phyloP scores from a whole-genome alignment of 805 yeast species.

The Metschnikowia aberdeeniae region DNA sequence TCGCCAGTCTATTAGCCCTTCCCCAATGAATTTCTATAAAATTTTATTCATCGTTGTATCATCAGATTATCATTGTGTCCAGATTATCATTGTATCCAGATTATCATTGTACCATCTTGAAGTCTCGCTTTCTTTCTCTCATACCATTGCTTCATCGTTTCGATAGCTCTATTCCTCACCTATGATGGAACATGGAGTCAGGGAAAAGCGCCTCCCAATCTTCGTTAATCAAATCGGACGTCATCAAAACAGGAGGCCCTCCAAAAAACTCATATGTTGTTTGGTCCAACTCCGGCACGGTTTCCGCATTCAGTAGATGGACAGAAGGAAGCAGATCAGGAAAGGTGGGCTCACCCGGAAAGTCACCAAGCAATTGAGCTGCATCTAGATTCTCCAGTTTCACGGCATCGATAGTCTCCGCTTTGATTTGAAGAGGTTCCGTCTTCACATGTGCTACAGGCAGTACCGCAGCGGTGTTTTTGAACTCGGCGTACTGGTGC shows the following conservation, averaged over 20 bases:
- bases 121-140: too few relatives aligned
- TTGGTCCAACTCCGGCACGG: conserved; percentile 15
- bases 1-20: too few relatives aligned
- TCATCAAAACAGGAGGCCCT: conserved; percentile 51
- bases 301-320: conserved; percentile 3
- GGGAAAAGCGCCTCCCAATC: conserved; percentile 51
- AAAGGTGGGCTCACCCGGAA: not conserved
- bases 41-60: too few relatives aligned
- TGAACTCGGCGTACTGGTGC: conserved; percentile 20
- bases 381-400: not conserved
- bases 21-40: too few relatives aligned
- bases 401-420: not conserved
- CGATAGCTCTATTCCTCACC: not conserved
- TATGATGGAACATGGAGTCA: conserved; percentile 34
- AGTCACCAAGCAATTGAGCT: not conserved
- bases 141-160: not conserved
- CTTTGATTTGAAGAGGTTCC: conserved; percentile 3
- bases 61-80: too few relatives aligned
- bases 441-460: not conserved
- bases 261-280: conserved; percentile 41
- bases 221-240: conserved; percentile 43
- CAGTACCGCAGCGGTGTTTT: not conserved
- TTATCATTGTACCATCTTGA: too few relatives aligned
- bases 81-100: too few relatives aligned
- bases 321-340: conserved; percentile 2